phyloP scores from a whole-genome alignment of 1,284 basidiomycete genomes.

The Trametes versicolor region DNA sequence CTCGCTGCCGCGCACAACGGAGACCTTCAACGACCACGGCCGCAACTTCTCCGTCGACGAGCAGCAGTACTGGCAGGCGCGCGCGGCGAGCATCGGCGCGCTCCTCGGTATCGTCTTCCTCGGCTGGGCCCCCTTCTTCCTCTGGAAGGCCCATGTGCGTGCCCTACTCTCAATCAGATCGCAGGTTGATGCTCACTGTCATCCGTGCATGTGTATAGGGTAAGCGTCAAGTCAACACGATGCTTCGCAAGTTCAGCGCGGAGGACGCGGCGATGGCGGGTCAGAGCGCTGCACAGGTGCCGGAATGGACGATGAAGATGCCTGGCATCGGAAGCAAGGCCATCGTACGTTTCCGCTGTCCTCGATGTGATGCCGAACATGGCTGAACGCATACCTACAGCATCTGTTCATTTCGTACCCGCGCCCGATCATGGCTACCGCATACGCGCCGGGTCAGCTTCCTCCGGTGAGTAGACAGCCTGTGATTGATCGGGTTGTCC shows the following conservation, averaged over 20 bases:
- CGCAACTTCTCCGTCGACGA: constrained; percentile 27
- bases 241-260: constrained; percentile 55
- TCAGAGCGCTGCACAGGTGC: constrained; percentile 42
- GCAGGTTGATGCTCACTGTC: constrained; percentile 4
- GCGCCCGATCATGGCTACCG: constrained; percentile 44
- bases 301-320: constrained; percentile 55
- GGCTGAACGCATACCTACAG: constrained; percentile 39
- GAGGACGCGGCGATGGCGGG: constrained; percentile 50
- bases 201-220: constrained; percentile 47
- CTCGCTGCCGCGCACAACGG: constrained; percentile 38
- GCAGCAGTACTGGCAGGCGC: constrained; percentile 47
- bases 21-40: constrained; percentile 24
- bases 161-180: background rate
- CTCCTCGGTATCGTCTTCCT: constrained; percentile 52
- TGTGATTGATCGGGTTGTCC: background rate
- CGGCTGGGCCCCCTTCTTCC: constrained; percentile 53
- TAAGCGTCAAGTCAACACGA: constrained; percentile 49
- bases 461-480: constrained; percentile 50
- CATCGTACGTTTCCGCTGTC: constrained; percentile 48
- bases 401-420: constrained; percentile 54
- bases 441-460: constrained; percentile 57
- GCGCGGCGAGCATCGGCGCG: constrained; percentile 49
- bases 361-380: background rate
- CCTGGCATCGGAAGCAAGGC: constrained; percentile 53
- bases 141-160: constrained; percentile 61